These are phyloP conservation scores for Austroboletus festivus DNA, from an alignment of 768 basidiomycete species.

Conservation along the genomic window DNA sequence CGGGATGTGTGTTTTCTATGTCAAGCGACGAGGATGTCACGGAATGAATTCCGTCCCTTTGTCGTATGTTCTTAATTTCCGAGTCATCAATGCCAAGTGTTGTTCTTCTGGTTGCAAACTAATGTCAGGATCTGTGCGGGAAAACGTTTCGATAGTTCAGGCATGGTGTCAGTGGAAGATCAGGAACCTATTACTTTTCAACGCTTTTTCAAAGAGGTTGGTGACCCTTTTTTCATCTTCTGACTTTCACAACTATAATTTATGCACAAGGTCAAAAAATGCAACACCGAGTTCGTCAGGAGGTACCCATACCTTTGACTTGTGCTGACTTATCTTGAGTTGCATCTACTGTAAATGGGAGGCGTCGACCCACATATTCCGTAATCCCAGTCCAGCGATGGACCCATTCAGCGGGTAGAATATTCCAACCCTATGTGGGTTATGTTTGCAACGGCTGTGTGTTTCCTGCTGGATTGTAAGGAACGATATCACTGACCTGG, in stretches of 20 bases:
- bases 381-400: too few relatives aligned
- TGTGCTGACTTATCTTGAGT: slow-evolving; percentile 13
- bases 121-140: not conserved
- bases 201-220: slow-evolving; percentile 14
- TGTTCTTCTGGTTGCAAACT: not conserved
- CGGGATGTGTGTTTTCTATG: not conserved
- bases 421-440: too few relatives aligned
- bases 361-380: not conserved
- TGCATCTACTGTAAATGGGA: slow-evolving; percentile 3
- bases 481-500: not conserved
- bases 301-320: slow-evolving; percentile 16
- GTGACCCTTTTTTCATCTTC: slow-evolving; percentile 2
- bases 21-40: not conserved
- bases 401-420: too few relatives aligned
- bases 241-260: not conserved
- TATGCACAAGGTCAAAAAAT: slow-evolving; percentile 8
- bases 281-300: slow-evolving; percentile 7
- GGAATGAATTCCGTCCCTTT: not conserved
- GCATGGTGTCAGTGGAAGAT: slow-evolving; percentile 2
- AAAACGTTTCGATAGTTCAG: not conserved
- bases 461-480: not conserved
- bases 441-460: slow-evolving; percentile 17
- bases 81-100: not conserved
- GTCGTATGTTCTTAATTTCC: slow-evolving; percentile 8
- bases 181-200: slow-evolving; percentile 7